phyloP scores from a whole-genome alignment of 1,284 basidiomycete species.

The Mrakiaceae sp. region DNA sequence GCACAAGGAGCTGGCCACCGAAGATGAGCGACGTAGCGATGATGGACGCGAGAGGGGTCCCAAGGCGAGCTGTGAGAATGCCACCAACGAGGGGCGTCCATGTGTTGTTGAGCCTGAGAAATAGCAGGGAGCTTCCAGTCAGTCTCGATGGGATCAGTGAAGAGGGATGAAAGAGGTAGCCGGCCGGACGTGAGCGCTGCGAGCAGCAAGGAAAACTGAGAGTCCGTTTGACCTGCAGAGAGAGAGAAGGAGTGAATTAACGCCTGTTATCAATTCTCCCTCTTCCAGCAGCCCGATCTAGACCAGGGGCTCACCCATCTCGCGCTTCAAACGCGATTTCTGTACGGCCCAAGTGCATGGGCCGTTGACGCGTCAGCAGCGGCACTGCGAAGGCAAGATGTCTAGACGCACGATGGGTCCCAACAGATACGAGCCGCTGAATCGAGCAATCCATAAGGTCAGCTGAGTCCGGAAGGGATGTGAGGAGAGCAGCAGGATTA shows the following conservation, averaged over 20 bases:
- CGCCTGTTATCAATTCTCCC: no score
- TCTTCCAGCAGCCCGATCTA: no score
- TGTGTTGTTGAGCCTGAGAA: conserved; percentile 53
- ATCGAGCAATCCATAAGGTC: neutral
- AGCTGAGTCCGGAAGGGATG: neutral
- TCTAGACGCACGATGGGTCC: neutral
- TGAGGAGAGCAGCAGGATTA: neutral
- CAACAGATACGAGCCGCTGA: no score
- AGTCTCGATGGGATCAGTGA: neutral
- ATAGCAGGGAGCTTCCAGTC: neutral
- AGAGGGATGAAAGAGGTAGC: neutral
- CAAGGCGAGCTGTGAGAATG: conserved; percentile 50
- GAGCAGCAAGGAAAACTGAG: conserved; percentile 61
- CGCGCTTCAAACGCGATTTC: conserved; percentile 52
- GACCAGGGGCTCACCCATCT: conserved; percentile 49
- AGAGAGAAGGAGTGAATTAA: neutral
- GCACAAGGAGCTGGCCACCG: conserved; percentile 40
- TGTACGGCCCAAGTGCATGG: conserved; percentile 61
- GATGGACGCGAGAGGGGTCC: conserved; percentile 45
- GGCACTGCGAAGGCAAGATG: neutral
- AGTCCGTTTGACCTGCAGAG: conserved; percentile 36
- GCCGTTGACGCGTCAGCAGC: conserved; percentile 41
- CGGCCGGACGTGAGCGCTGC: conserved; percentile 44
- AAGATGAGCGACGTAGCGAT: conserved; percentile 59
- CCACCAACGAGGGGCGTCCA: conserved; percentile 68